phyloP scores from a whole-genome alignment of 2,329 filamentous ascomycete species.

The Pseudopithomyces chartarum region DNA sequence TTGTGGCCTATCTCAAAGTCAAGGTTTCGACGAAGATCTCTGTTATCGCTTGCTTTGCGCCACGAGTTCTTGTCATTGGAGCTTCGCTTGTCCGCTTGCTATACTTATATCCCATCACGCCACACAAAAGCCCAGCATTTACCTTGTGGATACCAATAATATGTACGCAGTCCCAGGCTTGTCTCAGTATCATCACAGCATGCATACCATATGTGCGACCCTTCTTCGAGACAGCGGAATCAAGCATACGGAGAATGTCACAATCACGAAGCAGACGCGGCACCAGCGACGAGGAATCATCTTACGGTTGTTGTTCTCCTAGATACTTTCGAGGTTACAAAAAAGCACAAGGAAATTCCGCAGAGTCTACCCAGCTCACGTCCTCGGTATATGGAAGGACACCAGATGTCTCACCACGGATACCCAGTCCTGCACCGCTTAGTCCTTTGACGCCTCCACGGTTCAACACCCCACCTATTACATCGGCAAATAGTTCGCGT shows the following conservation, averaged over 20 bases:
- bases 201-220: slow-evolving; percentile 42
- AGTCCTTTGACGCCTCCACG: slow-evolving; percentile 25
- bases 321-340: slow-evolving; percentile 22
- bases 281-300: slow-evolving; percentile 13
- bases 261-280: slow-evolving; percentile 17
- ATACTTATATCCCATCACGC: slow-evolving; percentile 35
- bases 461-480: slow-evolving; percentile 17
- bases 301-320: slow-evolving; percentile 10
- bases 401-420: slow-evolving; percentile 26
- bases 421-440: slow-evolving; percentile 23
- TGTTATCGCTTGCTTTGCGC: slow-evolving; percentile 39
- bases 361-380: slow-evolving; percentile 15
- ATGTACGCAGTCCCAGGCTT: slow-evolving; percentile 34
- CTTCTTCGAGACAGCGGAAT: slow-evolving; percentile 29
- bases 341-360: slow-evolving; percentile 12
- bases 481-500: slow-evolving; percentile 8
- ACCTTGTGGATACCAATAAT: slow-evolving; percentile 36
- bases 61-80: slow-evolving; percentile 33
- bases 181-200: slow-evolving; percentile 36
- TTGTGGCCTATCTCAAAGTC: slow-evolving; percentile 35
- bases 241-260: slow-evolving; percentile 19
- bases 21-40: slow-evolving; percentile 28
- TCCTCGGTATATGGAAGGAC: slow-evolving; percentile 19
- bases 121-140: slow-evolving; percentile 29
- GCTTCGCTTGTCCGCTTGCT: slow-evolving; percentile 34